Conservation (phyloP, 257 asterid species). For the Phtheirospermum japonicum region DNA sequence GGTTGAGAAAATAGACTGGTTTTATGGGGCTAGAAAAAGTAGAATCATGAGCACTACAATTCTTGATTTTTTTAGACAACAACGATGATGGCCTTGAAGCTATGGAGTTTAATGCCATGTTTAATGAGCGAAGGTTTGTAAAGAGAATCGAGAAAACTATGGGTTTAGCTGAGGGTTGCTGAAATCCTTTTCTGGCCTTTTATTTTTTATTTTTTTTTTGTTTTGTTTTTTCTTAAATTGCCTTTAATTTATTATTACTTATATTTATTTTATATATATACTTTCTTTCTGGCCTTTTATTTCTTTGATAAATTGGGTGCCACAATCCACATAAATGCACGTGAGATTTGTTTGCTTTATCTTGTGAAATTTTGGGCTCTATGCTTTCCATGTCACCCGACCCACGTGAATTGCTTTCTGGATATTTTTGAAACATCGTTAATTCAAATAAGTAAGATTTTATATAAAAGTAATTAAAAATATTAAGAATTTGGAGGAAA, state of each 20-base stretch:
- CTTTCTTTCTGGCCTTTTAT: not conserved
- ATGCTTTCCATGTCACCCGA: constrained; percentile 17
- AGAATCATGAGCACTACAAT: constrained; percentile 24
- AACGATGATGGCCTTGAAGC: constrained; percentile 35
- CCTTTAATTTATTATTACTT: too few relatives aligned
- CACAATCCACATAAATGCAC: constrained; percentile 29
- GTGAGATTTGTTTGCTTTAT: constrained; percentile 17
- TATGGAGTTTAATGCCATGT: constrained; percentile 45
- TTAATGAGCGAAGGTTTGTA: not conserved
- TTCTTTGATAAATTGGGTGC: constrained; percentile 19
- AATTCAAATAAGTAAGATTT: too few relatives aligned
- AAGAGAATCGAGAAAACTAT: constrained; percentile 12
- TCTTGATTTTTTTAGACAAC: constrained; percentile 29
- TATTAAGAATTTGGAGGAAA: too few relatives aligned
- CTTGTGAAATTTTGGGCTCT: constrained; percentile 12
- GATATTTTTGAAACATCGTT: too few relatives aligned
- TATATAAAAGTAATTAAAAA: too few relatives aligned
- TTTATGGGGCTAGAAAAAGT: constrained; percentile 20
- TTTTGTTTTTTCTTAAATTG: too few relatives aligned
- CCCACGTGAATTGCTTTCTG: constrained; percentile 28
- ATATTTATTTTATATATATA: too few relatives aligned
- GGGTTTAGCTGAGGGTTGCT: not conserved
- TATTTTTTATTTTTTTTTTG: too few relatives aligned
- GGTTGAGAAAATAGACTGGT: constrained; percentile 36
- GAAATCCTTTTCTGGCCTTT: not conserved